Evolutionary conservation across 352 stramenopile species (phyloP).

Genomic region (Globisporangium solare): DNA sequence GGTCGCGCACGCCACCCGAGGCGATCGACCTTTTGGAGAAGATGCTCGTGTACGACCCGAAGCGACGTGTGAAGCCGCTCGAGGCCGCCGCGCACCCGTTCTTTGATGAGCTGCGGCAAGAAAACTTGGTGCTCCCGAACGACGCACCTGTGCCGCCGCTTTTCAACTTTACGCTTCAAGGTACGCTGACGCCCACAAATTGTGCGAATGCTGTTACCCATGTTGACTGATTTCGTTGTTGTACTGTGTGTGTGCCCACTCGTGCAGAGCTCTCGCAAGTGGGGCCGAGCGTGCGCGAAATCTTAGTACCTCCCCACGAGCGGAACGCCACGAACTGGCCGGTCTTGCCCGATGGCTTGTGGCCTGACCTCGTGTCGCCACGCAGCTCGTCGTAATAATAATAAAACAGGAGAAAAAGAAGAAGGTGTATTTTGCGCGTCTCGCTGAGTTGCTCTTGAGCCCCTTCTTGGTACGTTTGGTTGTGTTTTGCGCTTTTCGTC

Average conservation of each 20-base stretch:
- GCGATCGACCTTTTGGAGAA: constrained; percentile 97
- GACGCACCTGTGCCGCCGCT: constrained; percentile 76
- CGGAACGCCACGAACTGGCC: constrained; percentile 77
- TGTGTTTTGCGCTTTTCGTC: background rate
- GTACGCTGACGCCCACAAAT: constrained; percentile 19
- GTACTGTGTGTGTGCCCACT: background rate
- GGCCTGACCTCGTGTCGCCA: constrained; percentile 34
- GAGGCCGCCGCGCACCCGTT: constrained; percentile 93
- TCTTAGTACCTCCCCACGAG: constrained; percentile 69
- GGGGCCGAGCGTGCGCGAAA: constrained; percentile 60
- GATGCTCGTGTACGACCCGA: constrained; percentile 97
- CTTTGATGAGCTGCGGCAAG: constrained; percentile 96
- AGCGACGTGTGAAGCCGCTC: constrained; percentile 74
- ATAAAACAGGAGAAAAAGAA: constrained; percentile 14
- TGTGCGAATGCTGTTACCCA: background rate
- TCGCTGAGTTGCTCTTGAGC: background rate
- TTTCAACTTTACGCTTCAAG: constrained; percentile 94
- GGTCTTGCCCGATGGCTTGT: constrained; percentile 60
- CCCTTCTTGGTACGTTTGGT: constrained; percentile 1
- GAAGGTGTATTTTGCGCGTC: constrained; percentile 57
- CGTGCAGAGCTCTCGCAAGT: constrained; percentile 70
- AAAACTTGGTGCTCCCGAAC: constrained; percentile 80
- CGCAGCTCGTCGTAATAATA: constrained; percentile 23
- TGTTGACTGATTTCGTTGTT: background rate
- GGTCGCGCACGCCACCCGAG: constrained; percentile 92